Base-by-base conservation (phyloP, 2,329 filamentous ascomycete genomes). In the Fusarium verrucosum region DNA sequence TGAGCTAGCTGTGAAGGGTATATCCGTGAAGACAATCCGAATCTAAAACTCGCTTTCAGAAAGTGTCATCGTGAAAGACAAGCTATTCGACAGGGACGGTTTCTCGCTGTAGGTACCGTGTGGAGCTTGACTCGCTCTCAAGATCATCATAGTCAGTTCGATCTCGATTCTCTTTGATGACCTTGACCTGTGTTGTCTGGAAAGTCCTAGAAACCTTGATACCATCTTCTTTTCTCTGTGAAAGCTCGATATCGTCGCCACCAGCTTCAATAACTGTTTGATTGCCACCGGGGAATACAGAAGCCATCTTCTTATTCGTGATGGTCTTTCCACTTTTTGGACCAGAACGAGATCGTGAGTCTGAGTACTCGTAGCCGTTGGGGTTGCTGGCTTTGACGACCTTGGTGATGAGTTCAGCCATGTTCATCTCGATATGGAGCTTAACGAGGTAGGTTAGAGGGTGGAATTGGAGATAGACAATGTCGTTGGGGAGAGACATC, bases 341-440 rank as follows among this genome's bases (percentile, higher is more conserved):
- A 8, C 53, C 47, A 1, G 68, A 65, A 16, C 59, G 56, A 17
- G 69, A 72, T 7, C 47, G 50, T 0, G 67, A 71, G 14, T 54
- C 50, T 9, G 69, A 71, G 45, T 71, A 72, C 20, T 71, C 68
- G 44, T 71, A 70, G 9, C 68, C 70, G 10, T 52, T 51, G 20
- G 61, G 55, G 36, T 72, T 72, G 32, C 66, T 71, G 8, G 69
- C 69, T 30, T 70, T 71, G 43, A 73, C 70, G 0, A 81, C 73
- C 47, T 78, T 79, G 19, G 72, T 79, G 65, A 84, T 84, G 19
- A 85, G 77, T 23, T 81, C 80, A 38, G 82, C 81, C 81, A 85
- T 83, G 25, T 78, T 80, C 77, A 85, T 79, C 65, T 85, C 82
- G 62, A 85, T 84, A 53, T 84, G 81, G 13, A 85, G 77, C 52